Percentiles rank a stretch among this genome's conserved stretches.
phyloP scores from a whole-genome alignment of 805 yeast genomes.

The Schwanniomyces pseudopolymorphus region DNA sequence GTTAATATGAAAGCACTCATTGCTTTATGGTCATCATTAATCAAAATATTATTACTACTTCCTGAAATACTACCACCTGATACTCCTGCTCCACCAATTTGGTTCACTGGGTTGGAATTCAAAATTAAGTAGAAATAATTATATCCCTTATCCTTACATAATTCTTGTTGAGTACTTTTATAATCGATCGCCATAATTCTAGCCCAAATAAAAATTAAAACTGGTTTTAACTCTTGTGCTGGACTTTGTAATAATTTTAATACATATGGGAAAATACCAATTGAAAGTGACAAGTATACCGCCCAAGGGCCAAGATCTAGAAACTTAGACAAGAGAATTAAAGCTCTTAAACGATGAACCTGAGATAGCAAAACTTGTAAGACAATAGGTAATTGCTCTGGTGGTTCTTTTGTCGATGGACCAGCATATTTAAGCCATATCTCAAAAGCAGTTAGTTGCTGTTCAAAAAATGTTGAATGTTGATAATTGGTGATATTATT shows the following conservation, averaged over 20 bases:
- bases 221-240: slow-evolving; percentile 92
- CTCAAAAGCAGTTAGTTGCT: slow-evolving; percentile 93
- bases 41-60: slow-evolving; percentile 31
- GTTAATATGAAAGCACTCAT: slow-evolving; percentile 92
- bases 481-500: slow-evolving; percentile 55
- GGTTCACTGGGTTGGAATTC: slow-evolving; percentile 39
- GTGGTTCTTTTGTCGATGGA: slow-evolving; percentile 78
- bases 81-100: slow-evolving; percentile 30
- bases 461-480: slow-evolving; percentile 93
- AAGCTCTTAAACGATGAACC: slow-evolving; percentile 87
- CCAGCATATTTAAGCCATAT: slow-evolving; percentile 90
- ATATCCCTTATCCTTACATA: slow-evolving; percentile 87
- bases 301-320: slow-evolving; percentile 98
- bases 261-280: slow-evolving; percentile 95
- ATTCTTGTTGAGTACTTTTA: slow-evolving; percentile 84
- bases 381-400: slow-evolving; percentile 93
- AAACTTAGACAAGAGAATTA: slow-evolving; percentile 78
- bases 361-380: slow-evolving; percentile 91
- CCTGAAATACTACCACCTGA: slow-evolving; percentile 22
- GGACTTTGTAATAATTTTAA: slow-evolving; percentile 88
- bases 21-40: slow-evolving; percentile 84
- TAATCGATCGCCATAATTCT: slow-evolving; percentile 95
- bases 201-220: slow-evolving; percentile 95
- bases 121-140: slow-evolving; percentile 82
- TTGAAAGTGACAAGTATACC: slow-evolving; percentile 85